A percentile compares a stretch with the other conserved stretches of the same genome.
Evolutionary conservation across 805 yeast species (phyloP).

Genomic region (Saccharomycopsis fibuligera): DNA sequence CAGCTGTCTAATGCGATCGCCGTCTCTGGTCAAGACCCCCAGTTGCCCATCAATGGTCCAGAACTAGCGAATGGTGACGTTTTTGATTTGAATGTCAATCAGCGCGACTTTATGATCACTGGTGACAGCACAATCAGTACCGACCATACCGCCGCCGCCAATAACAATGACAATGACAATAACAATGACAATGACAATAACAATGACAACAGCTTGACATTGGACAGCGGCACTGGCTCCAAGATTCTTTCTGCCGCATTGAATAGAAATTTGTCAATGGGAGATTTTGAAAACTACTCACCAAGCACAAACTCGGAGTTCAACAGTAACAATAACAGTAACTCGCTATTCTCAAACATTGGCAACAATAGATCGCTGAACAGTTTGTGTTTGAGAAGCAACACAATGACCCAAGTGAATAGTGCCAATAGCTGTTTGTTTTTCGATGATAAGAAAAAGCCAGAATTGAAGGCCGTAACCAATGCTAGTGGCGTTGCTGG

Average conservation of each 20-base stretch:
- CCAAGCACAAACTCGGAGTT: slow-evolving; percentile 2
- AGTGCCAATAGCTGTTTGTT: not conserved
- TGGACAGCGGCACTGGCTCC: not conserved
- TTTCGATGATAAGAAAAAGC: not conserved
- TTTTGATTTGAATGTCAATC: too few relatives aligned
- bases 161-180: not conserved
- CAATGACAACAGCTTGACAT: not conserved
- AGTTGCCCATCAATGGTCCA: too few relatives aligned
- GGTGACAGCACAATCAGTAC: too few relatives aligned
- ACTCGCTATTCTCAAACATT: not conserved
- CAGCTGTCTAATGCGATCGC: too few relatives aligned
- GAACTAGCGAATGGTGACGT: too few relatives aligned
- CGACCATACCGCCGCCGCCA: too few relatives aligned
- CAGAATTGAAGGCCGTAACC: not conserved
- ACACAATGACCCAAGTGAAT: not conserved
- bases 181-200: not conserved
- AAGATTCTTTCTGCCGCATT: not conserved
- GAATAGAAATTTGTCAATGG: not conserved
- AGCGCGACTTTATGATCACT: too few relatives aligned
- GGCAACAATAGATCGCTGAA: too few relatives aligned
- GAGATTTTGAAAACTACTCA: not conserved
- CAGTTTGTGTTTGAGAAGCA: too few relatives aligned
- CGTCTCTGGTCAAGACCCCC: too few relatives aligned
- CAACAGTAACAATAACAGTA: not conserved
- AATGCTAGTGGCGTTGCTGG: not conserved